These are phyloP conservation scores for Trichosporon sp. DNA, from an alignment of 1,284 basidiomycete species.

Conservation along the genomic window DNA sequence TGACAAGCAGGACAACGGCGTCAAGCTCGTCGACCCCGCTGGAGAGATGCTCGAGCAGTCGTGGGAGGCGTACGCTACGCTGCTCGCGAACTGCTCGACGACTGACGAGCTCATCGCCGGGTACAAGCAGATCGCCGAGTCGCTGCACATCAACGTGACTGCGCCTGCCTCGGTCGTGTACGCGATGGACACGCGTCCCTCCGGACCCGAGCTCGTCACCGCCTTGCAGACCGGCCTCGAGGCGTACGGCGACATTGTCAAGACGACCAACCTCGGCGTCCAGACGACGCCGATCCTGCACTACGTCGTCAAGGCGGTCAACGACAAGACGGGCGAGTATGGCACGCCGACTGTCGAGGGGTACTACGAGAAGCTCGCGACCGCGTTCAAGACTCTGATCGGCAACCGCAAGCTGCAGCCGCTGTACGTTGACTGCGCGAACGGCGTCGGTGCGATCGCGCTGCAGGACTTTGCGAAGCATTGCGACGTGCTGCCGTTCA, in stretches of 20 bases:
- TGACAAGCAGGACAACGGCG: conserved; percentile 80
- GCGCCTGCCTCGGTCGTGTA: conserved; percentile 80
- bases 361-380: conserved; percentile 80
- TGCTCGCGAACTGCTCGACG: conserved; percentile 77
- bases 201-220: conserved; percentile 72
- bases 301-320: conserved; percentile 86
- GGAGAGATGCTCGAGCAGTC: conserved; percentile 98
- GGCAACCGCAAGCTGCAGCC: conserved; percentile 54
- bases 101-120: conserved; percentile 67
- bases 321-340: conserved; percentile 63
- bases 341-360: conserved; percentile 80
- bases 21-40: conserved; percentile 93
- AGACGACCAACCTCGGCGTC: conserved; percentile 58
- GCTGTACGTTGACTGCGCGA: conserved; percentile 89
- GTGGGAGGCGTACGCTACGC: conserved; percentile 88
- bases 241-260: conserved; percentile 53
- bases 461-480: conserved; percentile 58
- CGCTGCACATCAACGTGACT: conserved; percentile 70
- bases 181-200: conserved; percentile 88
- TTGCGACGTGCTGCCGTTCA: conserved; percentile 38
- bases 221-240: conserved; percentile 79
- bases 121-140: conserved; percentile 63
- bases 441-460: conserved; percentile 85
- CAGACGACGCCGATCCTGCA: conserved; percentile 94
- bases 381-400: conserved; percentile 79